Base-by-base conservation (phyloP, 139 green algal species). In the Gonium pectorale region DNA sequence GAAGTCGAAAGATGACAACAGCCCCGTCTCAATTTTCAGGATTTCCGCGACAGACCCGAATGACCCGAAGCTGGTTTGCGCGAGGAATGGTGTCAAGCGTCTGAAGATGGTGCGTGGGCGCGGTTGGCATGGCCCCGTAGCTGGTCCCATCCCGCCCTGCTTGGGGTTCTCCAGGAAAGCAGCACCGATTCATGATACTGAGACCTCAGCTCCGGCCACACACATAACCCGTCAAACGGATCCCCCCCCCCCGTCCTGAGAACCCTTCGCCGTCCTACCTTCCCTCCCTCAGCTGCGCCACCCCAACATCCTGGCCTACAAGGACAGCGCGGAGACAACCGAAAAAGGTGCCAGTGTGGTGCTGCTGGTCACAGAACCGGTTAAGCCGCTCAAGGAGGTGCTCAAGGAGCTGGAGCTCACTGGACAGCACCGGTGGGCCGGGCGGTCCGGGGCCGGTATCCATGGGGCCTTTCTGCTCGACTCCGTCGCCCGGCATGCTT, bases 361-460 rank as follows among this genome's bases (percentile, higher is more conserved):
- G 0, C 97, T 97, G 84, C 75, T 99, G 29, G 90, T 98, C 0
- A 98, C 96, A 2, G 95, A 98, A 86, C 72, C 92, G 21, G 93
- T 97, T 1, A 92, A 89, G 51, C 93, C 94, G 0, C 88, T 99
- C 40, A 89, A 88, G 26, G 75, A 86, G 17, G 86, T 95, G 11
- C 83, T 97, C n/a, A 44, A 90, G 37, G 87, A 95, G 49, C 72
- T 96, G 5, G 77, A 91, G 44, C 80, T 96, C 11, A 54, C 88
- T 31, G 86, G 84, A 1, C 67, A 91, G 67, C 89, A 96, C 64
- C 91, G 87, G 91, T 91, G 79, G 8, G 67, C 27, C 5, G n/a
- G 7, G 6, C 21, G 54, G 13, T 63, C n/a, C 22, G 54, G n/a
- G n/a, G n/a, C n/a, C n/a, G n/a, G n/a, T n/a, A n/a, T n/a, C n/a